phyloP scores from a whole-genome alignment of 331 rosid species.

The Arachis monticola region DNA sequence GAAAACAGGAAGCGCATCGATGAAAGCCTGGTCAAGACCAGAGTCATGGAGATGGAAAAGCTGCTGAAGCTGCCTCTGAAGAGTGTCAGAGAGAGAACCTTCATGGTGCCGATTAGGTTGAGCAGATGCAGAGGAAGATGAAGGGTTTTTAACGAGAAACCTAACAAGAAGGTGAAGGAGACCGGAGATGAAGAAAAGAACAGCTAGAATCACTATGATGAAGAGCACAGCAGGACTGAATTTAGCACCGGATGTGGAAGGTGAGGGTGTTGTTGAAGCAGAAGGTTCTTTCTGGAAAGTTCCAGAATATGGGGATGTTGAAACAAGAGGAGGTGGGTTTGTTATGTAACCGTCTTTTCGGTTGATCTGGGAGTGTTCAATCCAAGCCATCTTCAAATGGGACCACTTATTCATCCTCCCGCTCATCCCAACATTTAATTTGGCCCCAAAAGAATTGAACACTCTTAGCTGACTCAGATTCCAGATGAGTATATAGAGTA shows the following conservation, averaged over 20 bases:
- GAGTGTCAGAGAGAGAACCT: slow-evolving; percentile 70
- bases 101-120: slow-evolving; percentile 68
- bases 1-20: slow-evolving; percentile 88
- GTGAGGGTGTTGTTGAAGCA: not conserved
- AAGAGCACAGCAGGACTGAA: slow-evolving; percentile 87
- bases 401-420: slow-evolving; percentile 44
- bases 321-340: slow-evolving; percentile 56
- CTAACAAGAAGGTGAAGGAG: slow-evolving; percentile 83
- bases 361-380: slow-evolving; percentile 57
- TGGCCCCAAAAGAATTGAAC: too few relatives aligned
- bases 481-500: slow-evolving; percentile 5
- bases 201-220: slow-evolving; percentile 80
- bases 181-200: slow-evolving; percentile 82
- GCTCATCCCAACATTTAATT: slow-evolving; percentile 41
- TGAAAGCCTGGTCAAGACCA: slow-evolving; percentile 87
- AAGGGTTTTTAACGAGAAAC: slow-evolving; percentile 75
- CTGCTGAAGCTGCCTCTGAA: slow-evolving; percentile 83
- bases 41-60: slow-evolving; percentile 90
- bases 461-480: slow-evolving; percentile 19
- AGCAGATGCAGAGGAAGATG: slow-evolving; percentile 64
- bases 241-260: slow-evolving; percentile 66
- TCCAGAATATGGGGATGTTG: slow-evolving; percentile 49
- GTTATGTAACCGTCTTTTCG: slow-evolving; percentile 61
- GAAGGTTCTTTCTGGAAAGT: slow-evolving; percentile 54
- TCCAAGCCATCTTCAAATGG: slow-evolving; percentile 64